Percentiles rank a stretch among this genome's conserved stretches.
Conservation (phyloP, 2,329 filamentous ascomycete genomes). For the Neofusicoccum ribis region DNA sequence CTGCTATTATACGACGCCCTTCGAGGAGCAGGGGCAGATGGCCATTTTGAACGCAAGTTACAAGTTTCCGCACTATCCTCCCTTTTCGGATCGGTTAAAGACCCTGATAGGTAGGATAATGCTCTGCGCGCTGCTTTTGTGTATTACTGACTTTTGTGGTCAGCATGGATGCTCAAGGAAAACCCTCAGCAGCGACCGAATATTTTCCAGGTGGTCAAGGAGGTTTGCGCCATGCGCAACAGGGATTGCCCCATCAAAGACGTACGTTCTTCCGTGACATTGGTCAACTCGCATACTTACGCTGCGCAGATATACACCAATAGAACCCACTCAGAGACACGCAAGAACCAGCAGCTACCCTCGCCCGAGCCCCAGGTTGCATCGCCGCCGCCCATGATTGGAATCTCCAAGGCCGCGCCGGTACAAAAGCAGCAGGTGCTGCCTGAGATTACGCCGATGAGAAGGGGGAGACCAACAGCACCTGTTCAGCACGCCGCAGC, state of each 20-base stretch:
- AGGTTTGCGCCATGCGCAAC: slow-evolving; percentile 86
- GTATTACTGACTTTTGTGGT: slow-evolving; percentile 16
- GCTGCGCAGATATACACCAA: slow-evolving; percentile 49
- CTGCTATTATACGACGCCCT: slow-evolving; percentile 98
- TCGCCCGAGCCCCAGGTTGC: slow-evolving; percentile 54
- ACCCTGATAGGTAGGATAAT: slow-evolving; percentile 73
- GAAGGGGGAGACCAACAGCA: slow-evolving; percentile 72
- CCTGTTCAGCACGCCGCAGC: slow-evolving; percentile 43
- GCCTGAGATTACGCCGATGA: slow-evolving; percentile 91
- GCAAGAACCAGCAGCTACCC: slow-evolving; percentile 61
- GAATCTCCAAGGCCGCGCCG: slow-evolving; percentile 78
- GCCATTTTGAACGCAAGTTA: slow-evolving; percentile 95
- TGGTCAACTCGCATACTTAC: slow-evolving; percentile 26
- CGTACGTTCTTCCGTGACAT: slow-evolving; percentile 53
- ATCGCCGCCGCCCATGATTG: slow-evolving; percentile 62
- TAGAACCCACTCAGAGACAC: slow-evolving; percentile 64
- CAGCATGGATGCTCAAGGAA: slow-evolving; percentile 88
- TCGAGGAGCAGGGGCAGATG: slow-evolving; percentile 96
- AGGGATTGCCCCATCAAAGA: slow-evolving; percentile 85
- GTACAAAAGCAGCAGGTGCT: slow-evolving; percentile 69
- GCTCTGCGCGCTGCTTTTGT: background rate
- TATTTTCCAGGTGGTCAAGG: slow-evolving; percentile 88
- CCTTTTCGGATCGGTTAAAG: slow-evolving; percentile 88
- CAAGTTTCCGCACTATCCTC: slow-evolving; percentile 83
- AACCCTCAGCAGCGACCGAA: slow-evolving; percentile 78